Evolutionary conservation across 2,329 filamentous ascomycete species (phyloP).

Genomic region (Golovinomyces cichoracearum): DNA sequence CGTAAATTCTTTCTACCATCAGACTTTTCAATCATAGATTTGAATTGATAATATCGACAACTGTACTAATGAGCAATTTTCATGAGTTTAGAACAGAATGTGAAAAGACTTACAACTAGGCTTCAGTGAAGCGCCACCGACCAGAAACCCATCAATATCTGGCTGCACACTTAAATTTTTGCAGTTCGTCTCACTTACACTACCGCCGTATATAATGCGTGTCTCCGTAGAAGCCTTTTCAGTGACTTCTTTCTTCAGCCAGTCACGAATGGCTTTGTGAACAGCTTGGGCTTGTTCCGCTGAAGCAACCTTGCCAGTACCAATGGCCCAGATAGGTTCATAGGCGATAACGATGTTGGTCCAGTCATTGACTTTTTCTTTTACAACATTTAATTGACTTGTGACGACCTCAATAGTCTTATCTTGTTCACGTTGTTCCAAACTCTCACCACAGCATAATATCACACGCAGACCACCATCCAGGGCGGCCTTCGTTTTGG

Average conservation of each 20-base stretch:
- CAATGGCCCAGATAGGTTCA: conserved; percentile 93
- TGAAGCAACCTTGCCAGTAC: conserved; percentile 79
- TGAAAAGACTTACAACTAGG: conserved; percentile 49
- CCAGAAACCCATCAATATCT: conserved; percentile 95
- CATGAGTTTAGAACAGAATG: no score
- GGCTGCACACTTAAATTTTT: conserved; percentile 68
- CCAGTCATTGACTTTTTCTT: conserved; percentile 64
- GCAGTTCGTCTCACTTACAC: conserved; percentile 96
- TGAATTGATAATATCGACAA: conserved; percentile 45
- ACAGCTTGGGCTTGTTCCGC: conserved; percentile 83
- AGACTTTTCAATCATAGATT: no score
- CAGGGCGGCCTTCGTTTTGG: conserved; percentile 81
- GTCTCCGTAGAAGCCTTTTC: conserved; percentile 58
- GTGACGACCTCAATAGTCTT: conserved; percentile 73
- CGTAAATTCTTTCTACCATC: no score
- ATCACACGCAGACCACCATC: conserved; percentile 76
- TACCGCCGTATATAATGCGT: conserved; percentile 87
- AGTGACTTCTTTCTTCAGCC: conserved; percentile 56
- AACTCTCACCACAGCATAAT: conserved; percentile 87
- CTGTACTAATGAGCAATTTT: conserved; percentile 15
- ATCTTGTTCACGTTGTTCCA: conserved; percentile 68
- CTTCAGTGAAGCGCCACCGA: conserved; percentile 90
- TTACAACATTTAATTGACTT: conserved; percentile 58
- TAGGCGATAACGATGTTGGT: conserved; percentile 87
- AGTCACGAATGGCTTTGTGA: conserved; percentile 71